These are phyloP conservation scores for Aspergillus haitiensis DNA, from an alignment of 495 filamentous ascomycete genomes.

Conservation along the genomic window DNA sequence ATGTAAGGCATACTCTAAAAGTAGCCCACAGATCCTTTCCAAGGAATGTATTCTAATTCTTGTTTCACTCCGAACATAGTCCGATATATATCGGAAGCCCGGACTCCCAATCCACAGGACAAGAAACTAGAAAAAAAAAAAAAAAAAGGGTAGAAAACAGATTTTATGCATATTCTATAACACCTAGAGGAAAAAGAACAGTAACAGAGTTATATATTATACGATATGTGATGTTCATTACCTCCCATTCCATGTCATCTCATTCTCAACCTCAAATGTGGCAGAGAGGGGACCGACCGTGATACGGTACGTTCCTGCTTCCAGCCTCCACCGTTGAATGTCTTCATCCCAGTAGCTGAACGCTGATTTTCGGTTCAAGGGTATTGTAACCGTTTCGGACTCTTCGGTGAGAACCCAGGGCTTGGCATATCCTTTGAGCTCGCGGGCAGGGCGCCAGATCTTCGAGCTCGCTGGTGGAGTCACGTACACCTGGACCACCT, in stretches of 20 bases:
- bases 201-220: too few species aligned
- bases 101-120: too few species aligned
- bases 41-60: too few species aligned
- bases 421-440: constrained; percentile 8
- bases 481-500: constrained; percentile 6
- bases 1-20: too few species aligned
- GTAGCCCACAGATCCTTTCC: too few species aligned
- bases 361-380: not conserved
- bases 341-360: constrained; percentile 9
- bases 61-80: too few species aligned
- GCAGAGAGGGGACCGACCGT: not conserved
- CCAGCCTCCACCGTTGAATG: constrained; percentile 1
- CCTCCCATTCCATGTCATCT: constrained; percentile 3
- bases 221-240: not conserved
- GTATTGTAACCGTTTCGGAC: not conserved
- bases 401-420: not conserved
- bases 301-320: not conserved
- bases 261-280: not conserved
- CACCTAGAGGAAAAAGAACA: too few species aligned
- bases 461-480: not conserved
- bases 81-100: too few species aligned
- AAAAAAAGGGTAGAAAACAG: too few species aligned
- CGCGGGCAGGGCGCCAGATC: constrained; percentile 5
- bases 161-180: too few species aligned
- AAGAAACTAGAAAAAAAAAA: too few species aligned